Evolutionary conservation across 1,139 yeast species (phyloP).

Genomic region (Geotrichum fermentans): DNA sequence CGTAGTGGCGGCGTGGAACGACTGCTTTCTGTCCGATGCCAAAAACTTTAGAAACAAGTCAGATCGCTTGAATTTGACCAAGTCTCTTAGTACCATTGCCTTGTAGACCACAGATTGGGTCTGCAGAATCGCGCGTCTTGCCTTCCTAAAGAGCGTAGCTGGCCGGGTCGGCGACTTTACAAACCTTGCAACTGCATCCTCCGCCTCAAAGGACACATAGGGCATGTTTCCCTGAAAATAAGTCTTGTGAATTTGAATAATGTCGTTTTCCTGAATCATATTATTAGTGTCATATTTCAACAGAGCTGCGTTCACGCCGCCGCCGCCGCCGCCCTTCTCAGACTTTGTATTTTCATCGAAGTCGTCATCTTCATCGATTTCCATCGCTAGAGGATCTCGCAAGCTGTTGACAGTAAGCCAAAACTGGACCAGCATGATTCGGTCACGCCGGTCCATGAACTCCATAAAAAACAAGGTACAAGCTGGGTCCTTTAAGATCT

Average conservation of each 20-base stretch:
- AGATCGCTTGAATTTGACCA: constrained; percentile 54
- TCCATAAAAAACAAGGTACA: constrained; percentile 51
- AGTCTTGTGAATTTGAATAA: constrained; percentile 42
- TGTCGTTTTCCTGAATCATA: constrained; percentile 31
- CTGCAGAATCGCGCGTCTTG: constrained; percentile 53
- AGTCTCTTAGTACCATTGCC: constrained; percentile 48
- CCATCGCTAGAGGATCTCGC: constrained; percentile 66
- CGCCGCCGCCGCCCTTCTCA: neutral
- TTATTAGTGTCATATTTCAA: neutral
- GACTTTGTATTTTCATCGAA: constrained; percentile 14
- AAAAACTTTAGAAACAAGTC: constrained; percentile 28
- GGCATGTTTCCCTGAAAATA: constrained; percentile 38
- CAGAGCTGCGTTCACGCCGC: neutral
- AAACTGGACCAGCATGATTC: constrained; percentile 48
- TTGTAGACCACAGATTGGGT: constrained; percentile 52
- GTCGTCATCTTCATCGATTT: constrained; percentile 24
- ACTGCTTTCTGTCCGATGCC: constrained; percentile 32
- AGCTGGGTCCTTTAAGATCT: constrained; percentile 46
- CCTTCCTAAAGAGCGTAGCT: constrained; percentile 32
- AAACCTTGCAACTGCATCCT: constrained; percentile 30
- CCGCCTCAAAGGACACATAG: constrained; percentile 24
- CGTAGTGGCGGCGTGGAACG: constrained; percentile 24
- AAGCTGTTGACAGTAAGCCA: constrained; percentile 66
- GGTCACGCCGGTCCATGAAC: constrained; percentile 49
- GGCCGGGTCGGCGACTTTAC: constrained; percentile 22